phyloP scores from a whole-genome alignment of 441 rosid species.

The Populus trichocarpa region DNA sequence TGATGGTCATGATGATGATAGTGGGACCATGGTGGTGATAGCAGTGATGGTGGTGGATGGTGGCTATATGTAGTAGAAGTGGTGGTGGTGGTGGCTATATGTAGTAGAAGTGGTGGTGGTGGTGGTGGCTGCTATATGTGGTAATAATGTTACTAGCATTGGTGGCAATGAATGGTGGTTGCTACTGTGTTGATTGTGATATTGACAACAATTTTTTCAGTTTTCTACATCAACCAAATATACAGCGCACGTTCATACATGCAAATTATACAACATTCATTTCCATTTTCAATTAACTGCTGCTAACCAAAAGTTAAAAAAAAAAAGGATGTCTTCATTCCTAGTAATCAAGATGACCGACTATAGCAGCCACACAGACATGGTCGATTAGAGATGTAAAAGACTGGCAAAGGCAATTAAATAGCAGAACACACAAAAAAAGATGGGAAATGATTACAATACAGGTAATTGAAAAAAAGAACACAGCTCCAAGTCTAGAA shows the following conservation, averaged over 20 bases:
- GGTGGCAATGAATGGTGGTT: neutral
- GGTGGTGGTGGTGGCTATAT: neutral
- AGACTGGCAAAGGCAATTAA: neutral
- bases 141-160: neutral
- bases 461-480: neutral
- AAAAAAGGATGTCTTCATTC: neutral
- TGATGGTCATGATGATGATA: neutral
- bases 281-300: neutral
- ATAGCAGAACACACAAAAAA: neutral
- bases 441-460: neutral
- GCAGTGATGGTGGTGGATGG: neutral
- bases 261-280: neutral
- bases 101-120: neutral
- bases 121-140: neutral
- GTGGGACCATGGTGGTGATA: neutral
- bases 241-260: neutral
- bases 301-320: neutral
- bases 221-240: neutral
- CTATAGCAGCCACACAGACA: neutral
- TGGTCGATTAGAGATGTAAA: neutral
- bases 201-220: neutral
- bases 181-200: neutral
- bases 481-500: neutral
- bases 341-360: neutral
- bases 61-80: neutral